Percentiles rank a stretch among this genome's conserved stretches.
phyloP scores from a whole-genome alignment of 257 asterid genomes.

The Solanum tarijense region DNA sequence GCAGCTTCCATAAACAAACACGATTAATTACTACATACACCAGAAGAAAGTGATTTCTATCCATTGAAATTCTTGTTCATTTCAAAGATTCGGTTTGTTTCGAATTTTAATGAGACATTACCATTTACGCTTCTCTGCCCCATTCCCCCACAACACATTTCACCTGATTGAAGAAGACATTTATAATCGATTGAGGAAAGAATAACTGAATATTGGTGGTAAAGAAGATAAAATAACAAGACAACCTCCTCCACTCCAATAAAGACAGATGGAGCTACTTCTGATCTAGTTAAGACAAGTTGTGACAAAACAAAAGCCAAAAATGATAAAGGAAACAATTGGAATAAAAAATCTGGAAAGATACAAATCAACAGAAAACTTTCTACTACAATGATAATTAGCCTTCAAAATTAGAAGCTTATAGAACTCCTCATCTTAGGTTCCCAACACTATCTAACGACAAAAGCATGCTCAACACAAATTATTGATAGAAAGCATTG shows the following conservation, averaged over 20 bases:
- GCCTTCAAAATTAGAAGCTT: neutral
- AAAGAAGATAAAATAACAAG: neutral
- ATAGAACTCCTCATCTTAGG: neutral
- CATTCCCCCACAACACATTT: neutral
- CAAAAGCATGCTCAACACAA: neutral
- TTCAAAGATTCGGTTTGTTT: neutral
- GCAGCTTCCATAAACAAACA: neutral
- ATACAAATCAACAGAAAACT: neutral
- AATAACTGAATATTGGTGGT: neutral
- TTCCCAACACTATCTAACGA: neutral
- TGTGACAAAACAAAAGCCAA: neutral
- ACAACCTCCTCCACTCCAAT: neutral
- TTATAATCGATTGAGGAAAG: neutral
- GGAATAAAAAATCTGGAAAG: neutral
- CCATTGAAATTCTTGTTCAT: neutral
- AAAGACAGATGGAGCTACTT: neutral
- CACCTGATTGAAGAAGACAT: neutral
- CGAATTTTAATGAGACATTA: neutral
- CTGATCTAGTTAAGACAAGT: neutral
- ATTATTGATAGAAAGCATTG: neutral
- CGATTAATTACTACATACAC: neutral
- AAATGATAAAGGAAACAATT: neutral
- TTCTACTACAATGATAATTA: neutral
- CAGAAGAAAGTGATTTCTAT: neutral
- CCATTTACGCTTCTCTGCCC: neutral